Evolutionary conservation across 441 rosid species (phyloP).

Genomic region (Corymbia citriodora): DNA sequence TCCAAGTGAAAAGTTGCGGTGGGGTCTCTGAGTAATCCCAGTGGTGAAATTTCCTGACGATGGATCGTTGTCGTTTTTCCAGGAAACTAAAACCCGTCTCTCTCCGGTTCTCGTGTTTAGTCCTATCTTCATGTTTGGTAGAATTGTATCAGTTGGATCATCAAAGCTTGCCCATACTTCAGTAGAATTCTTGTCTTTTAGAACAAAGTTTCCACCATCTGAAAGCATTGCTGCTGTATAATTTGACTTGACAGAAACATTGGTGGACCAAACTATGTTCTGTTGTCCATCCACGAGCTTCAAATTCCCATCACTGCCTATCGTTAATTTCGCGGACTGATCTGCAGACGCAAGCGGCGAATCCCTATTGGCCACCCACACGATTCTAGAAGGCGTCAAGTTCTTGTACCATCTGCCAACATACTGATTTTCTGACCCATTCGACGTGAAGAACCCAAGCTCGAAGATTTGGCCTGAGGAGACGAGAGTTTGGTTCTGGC

Average conservation of each 20-base stretch:
- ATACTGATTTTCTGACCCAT: background rate
- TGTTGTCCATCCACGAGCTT: background rate
- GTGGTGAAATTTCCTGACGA: background rate
- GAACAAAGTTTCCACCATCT: background rate
- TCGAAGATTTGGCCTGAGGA: background rate
- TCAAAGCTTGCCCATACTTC: background rate
- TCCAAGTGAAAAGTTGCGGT: background rate
- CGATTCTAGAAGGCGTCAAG: background rate
- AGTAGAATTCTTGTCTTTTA: background rate
- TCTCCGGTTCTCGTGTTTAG: background rate
- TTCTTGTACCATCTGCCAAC: background rate
- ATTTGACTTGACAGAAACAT: background rate
- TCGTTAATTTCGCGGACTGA: background rate
- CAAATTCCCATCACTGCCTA: background rate
- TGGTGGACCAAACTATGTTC: background rate
- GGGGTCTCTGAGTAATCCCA: background rate
- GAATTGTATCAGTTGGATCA: background rate
- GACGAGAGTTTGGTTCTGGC: background rate
- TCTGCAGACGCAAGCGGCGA: background rate
- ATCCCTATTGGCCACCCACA: background rate
- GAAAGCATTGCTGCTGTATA: background rate
- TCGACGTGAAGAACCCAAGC: background rate
- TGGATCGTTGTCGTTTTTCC: background rate
- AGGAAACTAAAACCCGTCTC: background rate
- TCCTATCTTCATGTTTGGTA: background rate